A percentile compares a stretch with the other conserved stretches of the same genome.
Evolutionary conservation across 2,329 filamentous ascomycete species (phyloP).

Genomic region (Aschersonia sp.): DNA sequence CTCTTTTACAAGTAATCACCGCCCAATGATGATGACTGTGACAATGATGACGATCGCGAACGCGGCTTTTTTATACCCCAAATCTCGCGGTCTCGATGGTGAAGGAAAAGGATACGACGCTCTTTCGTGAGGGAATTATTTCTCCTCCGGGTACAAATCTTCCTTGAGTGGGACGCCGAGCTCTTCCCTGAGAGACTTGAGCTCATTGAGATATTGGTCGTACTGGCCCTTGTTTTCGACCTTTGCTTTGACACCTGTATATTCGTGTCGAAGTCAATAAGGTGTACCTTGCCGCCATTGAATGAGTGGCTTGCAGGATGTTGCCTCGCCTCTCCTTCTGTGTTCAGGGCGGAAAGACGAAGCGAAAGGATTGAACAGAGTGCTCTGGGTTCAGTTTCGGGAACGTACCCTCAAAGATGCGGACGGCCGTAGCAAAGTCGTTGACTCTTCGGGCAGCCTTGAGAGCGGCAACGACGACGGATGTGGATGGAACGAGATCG

Average conservation of each 20-base stretch:
- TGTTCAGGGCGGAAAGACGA: neutral
- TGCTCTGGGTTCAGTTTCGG: neutral
- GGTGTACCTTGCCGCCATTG: no score
- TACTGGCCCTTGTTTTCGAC: slow-evolving; percentile 98
- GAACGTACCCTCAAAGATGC: slow-evolving; percentile 90
- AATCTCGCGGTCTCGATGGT: no score
- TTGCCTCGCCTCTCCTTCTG: no score
- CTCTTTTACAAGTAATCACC: no score
- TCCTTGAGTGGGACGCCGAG: slow-evolving; percentile 85
- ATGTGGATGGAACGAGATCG: slow-evolving; percentile 92
- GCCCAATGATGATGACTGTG: no score
- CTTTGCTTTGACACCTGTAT: slow-evolving; percentile 88
- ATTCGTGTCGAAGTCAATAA: no score
- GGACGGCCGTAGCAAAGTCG: slow-evolving; percentile 95
- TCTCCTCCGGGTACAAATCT: slow-evolving; percentile 66
- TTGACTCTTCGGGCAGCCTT: slow-evolving; percentile 92
- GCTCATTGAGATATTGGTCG: slow-evolving; percentile 86
- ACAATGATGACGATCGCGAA: no score
- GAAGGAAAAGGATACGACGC: no score
- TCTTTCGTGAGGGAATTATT: slow-evolving; percentile 15
- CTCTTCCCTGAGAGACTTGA: slow-evolving; percentile 85
- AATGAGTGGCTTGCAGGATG: no score
- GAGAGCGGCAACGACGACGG: slow-evolving; percentile 81
- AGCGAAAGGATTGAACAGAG: neutral
- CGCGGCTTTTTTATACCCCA: no score